Evolutionary conservation across 1,284 basidiomycete genomes (phyloP).

Genomic region (Ustilago esculenta): DNA sequence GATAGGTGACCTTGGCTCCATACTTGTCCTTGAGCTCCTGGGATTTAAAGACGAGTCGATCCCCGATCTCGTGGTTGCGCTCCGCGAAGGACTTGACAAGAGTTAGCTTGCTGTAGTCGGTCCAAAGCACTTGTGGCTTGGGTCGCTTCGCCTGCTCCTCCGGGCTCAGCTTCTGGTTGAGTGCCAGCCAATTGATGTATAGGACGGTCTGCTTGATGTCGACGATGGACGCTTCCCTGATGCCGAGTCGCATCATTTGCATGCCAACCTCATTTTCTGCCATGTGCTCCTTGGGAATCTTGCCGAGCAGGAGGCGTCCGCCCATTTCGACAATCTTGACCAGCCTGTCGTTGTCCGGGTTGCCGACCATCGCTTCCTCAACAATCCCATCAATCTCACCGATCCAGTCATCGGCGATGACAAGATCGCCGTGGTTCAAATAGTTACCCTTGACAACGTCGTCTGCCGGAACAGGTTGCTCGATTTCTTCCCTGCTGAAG

Average conservation of each 20-base stretch:
- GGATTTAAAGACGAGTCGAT: conserved; percentile 64
- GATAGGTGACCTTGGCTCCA: conserved; percentile 32
- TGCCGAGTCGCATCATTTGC: conserved; percentile 67
- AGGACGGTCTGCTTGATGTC: conserved; percentile 81
- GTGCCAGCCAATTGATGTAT: conserved; percentile 85
- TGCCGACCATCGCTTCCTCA: conserved; percentile 79
- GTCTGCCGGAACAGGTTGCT: conserved; percentile 74
- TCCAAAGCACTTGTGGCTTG: conserved; percentile 44
- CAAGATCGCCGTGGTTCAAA: conserved; percentile 69
- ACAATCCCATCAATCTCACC: conserved; percentile 79
- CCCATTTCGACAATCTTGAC: conserved; percentile 40
- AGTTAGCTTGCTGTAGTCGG: conserved; percentile 40
- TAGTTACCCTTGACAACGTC: conserved; percentile 69
- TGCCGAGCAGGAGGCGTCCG: conserved; percentile 26
- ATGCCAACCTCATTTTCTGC: conserved; percentile 66
- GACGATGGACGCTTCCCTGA: conserved; percentile 69
- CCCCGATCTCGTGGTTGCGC: conserved; percentile 61
- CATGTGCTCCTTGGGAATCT: conserved; percentile 40
- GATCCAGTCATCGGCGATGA: conserved; percentile 82
- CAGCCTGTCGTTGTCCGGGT: conserved; percentile 69
- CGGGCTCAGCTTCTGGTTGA: conserved; percentile 76
- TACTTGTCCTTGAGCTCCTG: conserved; percentile 37
- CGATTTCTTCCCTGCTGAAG: conserved; percentile 74
- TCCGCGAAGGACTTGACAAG: conserved; percentile 43
- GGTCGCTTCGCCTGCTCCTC: conserved; percentile 42